Percentiles rank a stretch among this genome's conserved stretches.
Evolutionary conservation across 192 early-diverging fungal species (phyloP).

Genomic region (Mortierella antarctica): DNA sequence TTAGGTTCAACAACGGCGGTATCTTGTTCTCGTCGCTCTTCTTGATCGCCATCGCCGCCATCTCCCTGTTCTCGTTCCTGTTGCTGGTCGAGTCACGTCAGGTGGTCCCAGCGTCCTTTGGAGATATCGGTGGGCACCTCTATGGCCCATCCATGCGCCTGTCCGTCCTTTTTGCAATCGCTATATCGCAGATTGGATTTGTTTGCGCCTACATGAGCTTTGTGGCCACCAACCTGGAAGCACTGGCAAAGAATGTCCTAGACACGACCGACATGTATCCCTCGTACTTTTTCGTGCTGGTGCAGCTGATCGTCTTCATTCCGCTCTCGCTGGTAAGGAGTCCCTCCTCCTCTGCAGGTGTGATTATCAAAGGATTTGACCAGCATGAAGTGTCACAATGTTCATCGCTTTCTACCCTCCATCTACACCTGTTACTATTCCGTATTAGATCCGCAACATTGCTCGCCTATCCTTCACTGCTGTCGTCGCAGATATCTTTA

Average conservation of each 20-base stretch:
- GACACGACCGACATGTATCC: conserved; percentile 26
- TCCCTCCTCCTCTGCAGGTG: background rate
- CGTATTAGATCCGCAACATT: conserved; percentile 80
- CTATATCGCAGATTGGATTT: conserved; percentile 77
- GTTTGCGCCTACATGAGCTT: conserved; percentile 75
- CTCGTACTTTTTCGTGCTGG: conserved; percentile 55
- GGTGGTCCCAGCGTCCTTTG: conserved; percentile 77
- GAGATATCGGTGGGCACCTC: conserved; percentile 71
- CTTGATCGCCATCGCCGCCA: conserved; percentile 72
- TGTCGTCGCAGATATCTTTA: conserved; percentile 92
- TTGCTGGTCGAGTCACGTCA: conserved; percentile 75
- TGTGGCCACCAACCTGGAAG: conserved; percentile 66
- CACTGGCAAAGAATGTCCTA: conserved; percentile 49
- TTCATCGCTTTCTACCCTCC: background rate
- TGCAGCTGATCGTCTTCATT: conserved; percentile 61
- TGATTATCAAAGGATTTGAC: background rate
- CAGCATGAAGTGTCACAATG: background rate
- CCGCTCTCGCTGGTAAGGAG: conserved; percentile 57
- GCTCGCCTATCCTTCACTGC: conserved; percentile 88
- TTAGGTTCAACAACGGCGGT: conserved; percentile 82
- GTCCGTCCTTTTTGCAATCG: conserved; percentile 75
- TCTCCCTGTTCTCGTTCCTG: conserved; percentile 78
- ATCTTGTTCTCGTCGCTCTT: conserved; percentile 73
- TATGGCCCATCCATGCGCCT: conserved; percentile 76
- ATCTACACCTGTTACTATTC: background rate